phyloP scores from a whole-genome alignment of 768 basidiomycete species.

The Boletus reticuloceps region DNA sequence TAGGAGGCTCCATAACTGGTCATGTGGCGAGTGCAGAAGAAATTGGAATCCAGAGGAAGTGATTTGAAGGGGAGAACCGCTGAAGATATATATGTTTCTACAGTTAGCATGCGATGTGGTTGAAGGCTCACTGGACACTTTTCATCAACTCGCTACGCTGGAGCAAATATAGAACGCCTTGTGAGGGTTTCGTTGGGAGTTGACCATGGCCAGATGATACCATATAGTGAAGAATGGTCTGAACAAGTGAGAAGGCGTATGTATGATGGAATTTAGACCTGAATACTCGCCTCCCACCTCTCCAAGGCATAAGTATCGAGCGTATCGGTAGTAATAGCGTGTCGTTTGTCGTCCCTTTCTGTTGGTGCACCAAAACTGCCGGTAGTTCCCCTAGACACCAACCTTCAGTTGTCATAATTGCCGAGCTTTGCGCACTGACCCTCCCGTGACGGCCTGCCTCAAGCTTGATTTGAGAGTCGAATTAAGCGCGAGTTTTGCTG shows the following conservation, averaged over 20 bases:
- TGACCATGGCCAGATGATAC: constrained; percentile 88
- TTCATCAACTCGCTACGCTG: constrained; percentile 87
- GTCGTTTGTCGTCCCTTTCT: constrained; percentile 59
- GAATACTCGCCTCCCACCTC: constrained; percentile 77
- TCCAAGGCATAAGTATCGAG: constrained; percentile 83
- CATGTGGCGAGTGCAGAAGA: constrained; percentile 89
- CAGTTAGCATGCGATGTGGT: neutral
- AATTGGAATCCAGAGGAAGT: constrained; percentile 97
- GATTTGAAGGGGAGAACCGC: constrained; percentile 67
- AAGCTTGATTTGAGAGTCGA: constrained; percentile 75
- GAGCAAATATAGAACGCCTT: constrained; percentile 80
- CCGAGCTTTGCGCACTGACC: constrained; percentile 48
- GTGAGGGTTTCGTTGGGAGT: constrained; percentile 69
- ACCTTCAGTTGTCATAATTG: constrained; percentile 6
- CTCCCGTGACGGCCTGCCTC: constrained; percentile 83
- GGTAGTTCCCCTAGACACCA: constrained; percentile 56
- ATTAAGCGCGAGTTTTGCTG: constrained; percentile 67
- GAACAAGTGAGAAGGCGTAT: neutral
- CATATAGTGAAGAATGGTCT: constrained; percentile 99
- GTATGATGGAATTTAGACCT: neutral
- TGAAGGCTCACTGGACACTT: constrained; percentile 51
- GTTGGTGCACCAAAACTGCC: constrained; percentile 84
- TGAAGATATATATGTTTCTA: constrained; percentile 20
- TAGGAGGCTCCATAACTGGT: constrained; percentile 92
- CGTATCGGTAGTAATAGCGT: constrained; percentile 50